These are phyloP conservation scores for Plenodomus biglobosus DNA, from an alignment of 2,329 filamentous ascomycete genomes.

Conservation along the genomic window DNA sequence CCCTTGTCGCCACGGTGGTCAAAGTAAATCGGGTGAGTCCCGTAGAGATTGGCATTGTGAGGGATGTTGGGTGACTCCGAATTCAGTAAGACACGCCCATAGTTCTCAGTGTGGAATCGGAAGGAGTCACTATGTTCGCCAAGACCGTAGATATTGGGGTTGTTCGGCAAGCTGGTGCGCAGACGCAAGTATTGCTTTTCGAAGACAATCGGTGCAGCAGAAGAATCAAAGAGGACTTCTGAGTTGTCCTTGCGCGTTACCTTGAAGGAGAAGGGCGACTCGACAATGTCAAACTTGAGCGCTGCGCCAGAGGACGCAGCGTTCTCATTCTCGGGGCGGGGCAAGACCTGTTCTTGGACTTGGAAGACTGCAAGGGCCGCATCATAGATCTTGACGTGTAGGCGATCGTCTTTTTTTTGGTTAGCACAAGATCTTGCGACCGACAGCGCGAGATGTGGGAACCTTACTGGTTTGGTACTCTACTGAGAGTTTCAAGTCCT, in stretches of 20 bases:
- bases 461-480: slow-evolving; percentile 62
- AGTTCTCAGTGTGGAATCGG: slow-evolving; percentile 66
- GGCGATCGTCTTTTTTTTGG: slow-evolving; percentile 58
- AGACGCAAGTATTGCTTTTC: slow-evolving; percentile 77
- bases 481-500: slow-evolving; percentile 59
- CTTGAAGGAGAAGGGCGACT: slow-evolving; percentile 68
- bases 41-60: slow-evolving; percentile 67
- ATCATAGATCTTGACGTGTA: slow-evolving; percentile 76
- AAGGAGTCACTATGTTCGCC: slow-evolving; percentile 76
- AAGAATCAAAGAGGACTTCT: slow-evolving; percentile 69
- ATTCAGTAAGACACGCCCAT: slow-evolving; percentile 70
- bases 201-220: slow-evolving; percentile 67
- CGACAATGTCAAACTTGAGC: slow-evolving; percentile 57
- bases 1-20: slow-evolving; percentile 63
- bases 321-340: slow-evolving; percentile 55
- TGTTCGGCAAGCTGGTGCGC: slow-evolving; percentile 67
- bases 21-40: slow-evolving; percentile 72
- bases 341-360: slow-evolving; percentile 68
- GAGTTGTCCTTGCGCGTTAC: slow-evolving; percentile 60
- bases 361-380: slow-evolving; percentile 70
- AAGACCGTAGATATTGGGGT: slow-evolving; percentile 74
- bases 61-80: slow-evolving; percentile 66
- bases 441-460: neutral
- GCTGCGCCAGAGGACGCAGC: slow-evolving; percentile 43
- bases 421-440: slow-evolving; percentile 11